Evolutionary conservation across 345 rosid species (phyloP), one percentile per base, ranked within the genome.

Genomic region (Eucalyptus camaldulensis): DNA sequence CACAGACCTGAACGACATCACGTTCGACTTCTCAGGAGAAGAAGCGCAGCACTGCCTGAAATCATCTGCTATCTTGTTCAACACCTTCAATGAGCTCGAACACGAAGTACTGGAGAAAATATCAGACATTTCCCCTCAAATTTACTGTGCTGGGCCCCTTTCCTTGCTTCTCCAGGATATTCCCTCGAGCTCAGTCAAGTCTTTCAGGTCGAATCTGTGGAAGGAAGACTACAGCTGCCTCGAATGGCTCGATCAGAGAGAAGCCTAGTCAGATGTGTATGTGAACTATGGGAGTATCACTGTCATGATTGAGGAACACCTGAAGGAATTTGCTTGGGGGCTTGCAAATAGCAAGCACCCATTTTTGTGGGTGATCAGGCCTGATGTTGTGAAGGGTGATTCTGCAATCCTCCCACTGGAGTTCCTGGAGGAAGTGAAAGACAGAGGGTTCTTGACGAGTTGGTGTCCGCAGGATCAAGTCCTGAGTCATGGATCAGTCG

Each of bases 41-140:
- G 93, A 89, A 60, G 80, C 91, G 25, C 86, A 92, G 49, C 86
- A 89, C 86, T 86, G 88, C 86, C 80, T 90, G 89, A 90, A 90
- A 40, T 89, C 92, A 4, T 81, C 92, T 10, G 86, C 93, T 43
- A 89, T 93, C 76, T 69, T 94, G 53, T 89, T 94, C 56, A 92
- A 93, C 92, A 89, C 94, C 40, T 93, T 93, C 44, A 90, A 91
- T 29, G 94, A 91, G 76, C 44, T 90, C 16, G 95, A 94, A 69
- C 58, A 86, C 3, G 87, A 92, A 89, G 90, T 87, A 8, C 44
- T 93, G 25, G 76, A 92, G 14, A 92, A 86, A 8, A 47, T 93
- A 22, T 65, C 91, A 4, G 19, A 89, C 43, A 93, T 87, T 25
- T 89, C 85, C 80, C 90, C 91, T n/a, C 37, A 40, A 85, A 90